phyloP scores from a whole-genome alignment of 805 yeast genomes.

The Spathaspora sp. region DNA sequence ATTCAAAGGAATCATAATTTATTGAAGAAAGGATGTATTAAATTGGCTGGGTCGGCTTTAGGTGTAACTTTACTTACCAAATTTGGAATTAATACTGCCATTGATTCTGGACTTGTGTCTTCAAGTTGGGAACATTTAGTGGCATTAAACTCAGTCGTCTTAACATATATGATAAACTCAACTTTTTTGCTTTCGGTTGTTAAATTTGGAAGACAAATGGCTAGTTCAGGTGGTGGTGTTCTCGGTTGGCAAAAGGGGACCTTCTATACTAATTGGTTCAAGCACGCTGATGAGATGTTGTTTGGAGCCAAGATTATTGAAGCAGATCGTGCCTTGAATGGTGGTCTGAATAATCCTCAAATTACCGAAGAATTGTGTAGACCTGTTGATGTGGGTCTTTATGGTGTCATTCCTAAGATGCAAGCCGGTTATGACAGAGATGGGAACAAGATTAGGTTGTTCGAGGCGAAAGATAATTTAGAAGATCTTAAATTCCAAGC shows the following conservation, averaged over 20 bases:
- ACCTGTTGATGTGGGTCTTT: slow-evolving; percentile 20
- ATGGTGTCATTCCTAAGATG: slow-evolving; percentile 18
- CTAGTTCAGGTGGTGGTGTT: slow-evolving; percentile 45
- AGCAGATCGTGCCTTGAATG: slow-evolving; percentile 55
- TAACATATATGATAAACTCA: slow-evolving; percentile 38
- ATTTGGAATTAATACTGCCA: slow-evolving; percentile 36
- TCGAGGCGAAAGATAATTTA: slow-evolving; percentile 48
- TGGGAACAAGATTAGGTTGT: slow-evolving; percentile 36
- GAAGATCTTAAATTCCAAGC: slow-evolving; percentile 71
- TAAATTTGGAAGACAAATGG: slow-evolving; percentile 35
- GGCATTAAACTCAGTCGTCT: slow-evolving; percentile 45
- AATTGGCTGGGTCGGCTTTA: slow-evolving; percentile 28
- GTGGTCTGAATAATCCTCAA: slow-evolving; percentile 31
- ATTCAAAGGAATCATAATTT: slow-evolving; percentile 28
- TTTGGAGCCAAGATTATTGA: slow-evolving; percentile 65
- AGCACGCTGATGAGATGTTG: slow-evolving; percentile 63
- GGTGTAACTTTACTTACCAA: slow-evolving; percentile 36
- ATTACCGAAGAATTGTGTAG: slow-evolving; percentile 38
- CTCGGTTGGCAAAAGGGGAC: slow-evolving; percentile 66
- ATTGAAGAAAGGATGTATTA: slow-evolving; percentile 25
- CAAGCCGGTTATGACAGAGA: slow-evolving; percentile 33
- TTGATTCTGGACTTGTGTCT: slow-evolving; percentile 37
- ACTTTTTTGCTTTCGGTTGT: slow-evolving; percentile 40
- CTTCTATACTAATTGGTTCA: slow-evolving; percentile 58
- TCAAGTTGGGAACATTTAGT: slow-evolving; percentile 34